Conservation (phyloP, 495 filamentous ascomycete genomes). For the Penicillium silybi region DNA sequence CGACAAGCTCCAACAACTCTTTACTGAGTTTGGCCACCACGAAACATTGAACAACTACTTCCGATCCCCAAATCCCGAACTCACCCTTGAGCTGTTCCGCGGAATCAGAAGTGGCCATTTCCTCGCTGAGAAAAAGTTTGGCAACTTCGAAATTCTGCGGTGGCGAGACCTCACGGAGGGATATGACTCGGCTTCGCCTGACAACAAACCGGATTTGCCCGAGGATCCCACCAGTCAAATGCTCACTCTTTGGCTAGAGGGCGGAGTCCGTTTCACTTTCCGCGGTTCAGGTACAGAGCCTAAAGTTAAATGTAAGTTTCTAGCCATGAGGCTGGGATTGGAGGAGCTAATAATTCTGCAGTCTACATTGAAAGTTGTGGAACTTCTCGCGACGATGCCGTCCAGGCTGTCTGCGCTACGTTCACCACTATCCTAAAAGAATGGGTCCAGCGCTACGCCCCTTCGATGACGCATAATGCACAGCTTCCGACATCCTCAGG, state of each 20-base stretch:
- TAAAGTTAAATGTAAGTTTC: slow-evolving; percentile 55
- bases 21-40: slow-evolving; percentile 59
- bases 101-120: slow-evolving; percentile 48
- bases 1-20: slow-evolving; percentile 57
- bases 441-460: slow-evolving; percentile 52
- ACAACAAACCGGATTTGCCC: slow-evolving; percentile 55
- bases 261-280: slow-evolving; percentile 60
- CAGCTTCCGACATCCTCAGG: slow-evolving; percentile 41
- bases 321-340: slow-evolving; percentile 1
- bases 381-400: slow-evolving; percentile 42
- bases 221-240: slow-evolving; percentile 60
- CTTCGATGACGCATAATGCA: slow-evolving; percentile 36
- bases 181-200: slow-evolving; percentile 55
- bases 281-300: slow-evolving; percentile 70
- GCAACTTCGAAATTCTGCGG: slow-evolving; percentile 47
- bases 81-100: slow-evolving; percentile 52
- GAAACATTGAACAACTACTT: slow-evolving; percentile 67
- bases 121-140: slow-evolving; percentile 42
- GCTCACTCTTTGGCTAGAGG: slow-evolving; percentile 64
- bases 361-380: slow-evolving; percentile 57
- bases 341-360: slow-evolving; percentile 17
- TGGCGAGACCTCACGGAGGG: slow-evolving; percentile 69
- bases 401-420: slow-evolving; percentile 49
- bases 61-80: slow-evolving; percentile 52
- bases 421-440: slow-evolving; percentile 49